Evolutionary conservation across 306 rosid species (phyloP).

Genomic region (Myrica gale): DNA sequence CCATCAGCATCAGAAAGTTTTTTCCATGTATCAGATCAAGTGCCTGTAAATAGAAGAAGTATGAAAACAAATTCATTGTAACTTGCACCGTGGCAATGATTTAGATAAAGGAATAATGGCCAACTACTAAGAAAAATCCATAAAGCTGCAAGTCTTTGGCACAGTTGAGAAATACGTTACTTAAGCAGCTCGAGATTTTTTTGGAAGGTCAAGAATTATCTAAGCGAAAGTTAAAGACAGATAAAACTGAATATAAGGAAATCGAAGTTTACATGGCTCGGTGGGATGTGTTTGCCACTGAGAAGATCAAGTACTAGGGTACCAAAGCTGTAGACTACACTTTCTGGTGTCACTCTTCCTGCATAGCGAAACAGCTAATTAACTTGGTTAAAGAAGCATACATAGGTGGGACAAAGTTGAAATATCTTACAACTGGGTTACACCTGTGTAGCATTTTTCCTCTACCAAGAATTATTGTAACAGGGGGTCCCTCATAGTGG

Average conservation of each 20-base stretch:
- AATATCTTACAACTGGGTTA: background rate
- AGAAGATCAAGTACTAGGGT: conserved; percentile 88
- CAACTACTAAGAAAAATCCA: conserved; percentile 9
- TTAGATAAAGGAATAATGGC: background rate
- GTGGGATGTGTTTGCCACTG: conserved; percentile 95
- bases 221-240: conserved; percentile 19
- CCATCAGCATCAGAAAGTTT: conserved; percentile 68
- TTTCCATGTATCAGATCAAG: conserved; percentile 79
- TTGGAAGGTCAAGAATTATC: conserved; percentile 13
- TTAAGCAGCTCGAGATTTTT: conserved; percentile 2
- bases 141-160: conserved; percentile 5
- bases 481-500: background rate
- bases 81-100: background rate
- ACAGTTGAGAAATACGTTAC: conserved; percentile 2
- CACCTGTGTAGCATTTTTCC: background rate
- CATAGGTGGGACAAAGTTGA: background rate
- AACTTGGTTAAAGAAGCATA: conserved; percentile 9
- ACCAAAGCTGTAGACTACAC: conserved; percentile 88
- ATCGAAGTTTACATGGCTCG: conserved; percentile 63
- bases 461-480: background rate
- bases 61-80: too few relatives aligned
- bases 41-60: conserved; percentile 50
- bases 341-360: conserved; percentile 86
- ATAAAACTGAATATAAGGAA: conserved; percentile 23
- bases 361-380: conserved; percentile 31